phyloP scores from a whole-genome alignment of 805 yeast species.

The Nakazawaea holstii region DNA sequence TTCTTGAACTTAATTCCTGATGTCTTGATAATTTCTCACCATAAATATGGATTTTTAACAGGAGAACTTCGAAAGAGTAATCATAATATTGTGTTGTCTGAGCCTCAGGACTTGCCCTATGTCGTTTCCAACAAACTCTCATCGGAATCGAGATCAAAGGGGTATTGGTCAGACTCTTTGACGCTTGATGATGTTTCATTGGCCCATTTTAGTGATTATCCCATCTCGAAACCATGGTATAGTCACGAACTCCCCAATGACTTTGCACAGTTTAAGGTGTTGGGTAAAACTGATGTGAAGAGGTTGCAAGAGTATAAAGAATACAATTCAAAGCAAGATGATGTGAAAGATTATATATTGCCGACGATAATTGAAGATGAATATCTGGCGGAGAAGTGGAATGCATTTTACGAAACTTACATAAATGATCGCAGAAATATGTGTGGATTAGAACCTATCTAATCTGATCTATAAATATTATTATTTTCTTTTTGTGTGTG shows the following conservation, averaged over 20 bases:
- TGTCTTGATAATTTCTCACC: conserved; percentile 43
- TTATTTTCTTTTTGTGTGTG: neutral
- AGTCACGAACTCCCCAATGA: conserved; percentile 17
- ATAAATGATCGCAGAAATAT: conserved; percentile 8
- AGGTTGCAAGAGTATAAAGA: conserved; percentile 7
- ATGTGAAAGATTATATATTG: conserved; percentile 9
- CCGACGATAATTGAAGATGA: conserved; percentile 24
- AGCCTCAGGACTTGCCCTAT: conserved; percentile 35
- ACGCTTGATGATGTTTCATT: conserved; percentile 20
- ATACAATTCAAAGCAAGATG: neutral
- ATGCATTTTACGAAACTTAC: conserved; percentile 23
- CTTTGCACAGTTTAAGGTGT: conserved; percentile 23
- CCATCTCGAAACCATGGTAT: conserved; percentile 64
- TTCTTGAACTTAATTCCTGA: conserved; percentile 16
- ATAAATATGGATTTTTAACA: conserved; percentile 43
- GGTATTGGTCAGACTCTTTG: neutral
- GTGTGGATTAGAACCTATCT: conserved; percentile 12
- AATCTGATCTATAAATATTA: neutral
- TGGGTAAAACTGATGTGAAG: conserved; percentile 20
- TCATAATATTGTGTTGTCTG: conserved; percentile 37
- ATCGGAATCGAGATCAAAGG: conserved; percentile 17
- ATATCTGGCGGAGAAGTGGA: conserved; percentile 27
- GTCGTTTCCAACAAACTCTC: conserved; percentile 9
- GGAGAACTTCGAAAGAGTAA: conserved; percentile 36
- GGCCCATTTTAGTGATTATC: conserved; percentile 62